Evolutionary conservation across 2,329 filamentous ascomycete genomes (phyloP).

Genomic region (Claviceps sp.): DNA sequence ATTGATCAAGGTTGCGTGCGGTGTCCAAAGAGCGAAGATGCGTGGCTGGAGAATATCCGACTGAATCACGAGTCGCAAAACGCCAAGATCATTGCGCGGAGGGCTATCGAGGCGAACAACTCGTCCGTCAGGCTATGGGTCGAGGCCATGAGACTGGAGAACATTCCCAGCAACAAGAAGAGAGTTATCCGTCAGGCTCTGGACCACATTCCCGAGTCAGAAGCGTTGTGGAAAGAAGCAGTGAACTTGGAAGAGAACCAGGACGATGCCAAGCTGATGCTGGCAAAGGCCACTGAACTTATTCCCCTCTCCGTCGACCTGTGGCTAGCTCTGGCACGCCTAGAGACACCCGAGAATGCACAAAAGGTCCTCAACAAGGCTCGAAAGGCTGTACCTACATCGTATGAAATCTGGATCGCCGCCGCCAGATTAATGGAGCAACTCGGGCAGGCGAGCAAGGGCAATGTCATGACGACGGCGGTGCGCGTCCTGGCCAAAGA

Average conservation of each 20-base stretch:
- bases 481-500: slow-evolving; percentile 79
- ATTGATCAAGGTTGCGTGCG: slow-evolving; percentile 81
- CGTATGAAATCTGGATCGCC: slow-evolving; percentile 92
- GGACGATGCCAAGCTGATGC: slow-evolving; percentile 71
- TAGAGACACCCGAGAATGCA: slow-evolving; percentile 82
- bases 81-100: slow-evolving; percentile 87
- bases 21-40: slow-evolving; percentile 88
- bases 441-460: slow-evolving; percentile 60
- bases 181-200: slow-evolving; percentile 83
- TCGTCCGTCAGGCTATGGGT: slow-evolving; percentile 84
- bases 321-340: slow-evolving; percentile 82
- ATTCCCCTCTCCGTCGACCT: slow-evolving; percentile 89
- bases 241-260: slow-evolving; percentile 90
- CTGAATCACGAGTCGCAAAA: slow-evolving; percentile 77
- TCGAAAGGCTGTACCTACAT: slow-evolving; percentile 83
- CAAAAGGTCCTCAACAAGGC: slow-evolving; percentile 93
- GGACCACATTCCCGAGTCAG: slow-evolving; percentile 85
- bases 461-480: slow-evolving; percentile 90
- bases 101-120: slow-evolving; percentile 84
- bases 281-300: slow-evolving; percentile 90
- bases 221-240: slow-evolving; percentile 94
- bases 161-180: slow-evolving; percentile 73
- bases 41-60: slow-evolving; percentile 91
- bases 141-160: slow-evolving; percentile 87
- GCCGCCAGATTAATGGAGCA: slow-evolving; percentile 85